Conservation (phyloP, 108 stramenopile genomes). For the Chaetoceros muelleri region DNA sequence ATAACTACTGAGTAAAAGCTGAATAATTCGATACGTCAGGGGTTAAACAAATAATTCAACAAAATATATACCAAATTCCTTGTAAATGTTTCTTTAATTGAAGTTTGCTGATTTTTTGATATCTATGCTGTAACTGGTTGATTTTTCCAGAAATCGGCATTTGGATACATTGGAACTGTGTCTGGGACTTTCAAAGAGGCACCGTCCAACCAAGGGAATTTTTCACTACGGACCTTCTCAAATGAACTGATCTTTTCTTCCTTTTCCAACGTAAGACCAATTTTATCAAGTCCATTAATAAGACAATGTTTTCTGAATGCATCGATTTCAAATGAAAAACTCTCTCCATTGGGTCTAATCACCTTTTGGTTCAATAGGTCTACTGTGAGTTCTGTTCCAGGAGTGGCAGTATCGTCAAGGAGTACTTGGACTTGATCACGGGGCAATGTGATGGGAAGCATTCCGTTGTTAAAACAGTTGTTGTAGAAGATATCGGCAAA, state of each 20-base stretch:
- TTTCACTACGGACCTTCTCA: constrained; percentile 54
- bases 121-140: constrained; percentile 18
- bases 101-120: neutral
- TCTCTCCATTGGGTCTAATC: constrained; percentile 68
- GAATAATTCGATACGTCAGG: no score
- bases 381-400: constrained; percentile 71
- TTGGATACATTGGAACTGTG: constrained; percentile 73
- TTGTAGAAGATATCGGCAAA: constrained; percentile 96
- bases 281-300: constrained; percentile 88
- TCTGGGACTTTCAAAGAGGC: constrained; percentile 81
- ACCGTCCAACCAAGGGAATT: constrained; percentile 88
- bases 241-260: constrained; percentile 68
- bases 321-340: constrained; percentile 80
- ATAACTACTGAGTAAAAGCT: no score
- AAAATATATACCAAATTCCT: no score
- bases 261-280: constrained; percentile 87
- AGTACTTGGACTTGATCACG: constrained; percentile 66
- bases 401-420: constrained; percentile 53
- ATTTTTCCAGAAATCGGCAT: constrained; percentile 56
- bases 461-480: constrained; percentile 96
- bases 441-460: constrained; percentile 79
- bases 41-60: no score
- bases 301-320: constrained; percentile 84
- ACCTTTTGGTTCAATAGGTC: constrained; percentile 85
- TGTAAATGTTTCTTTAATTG: no score